Base-by-base conservation (phyloP, 208 protist species). In the Sergeia podlipaevii region DNA sequence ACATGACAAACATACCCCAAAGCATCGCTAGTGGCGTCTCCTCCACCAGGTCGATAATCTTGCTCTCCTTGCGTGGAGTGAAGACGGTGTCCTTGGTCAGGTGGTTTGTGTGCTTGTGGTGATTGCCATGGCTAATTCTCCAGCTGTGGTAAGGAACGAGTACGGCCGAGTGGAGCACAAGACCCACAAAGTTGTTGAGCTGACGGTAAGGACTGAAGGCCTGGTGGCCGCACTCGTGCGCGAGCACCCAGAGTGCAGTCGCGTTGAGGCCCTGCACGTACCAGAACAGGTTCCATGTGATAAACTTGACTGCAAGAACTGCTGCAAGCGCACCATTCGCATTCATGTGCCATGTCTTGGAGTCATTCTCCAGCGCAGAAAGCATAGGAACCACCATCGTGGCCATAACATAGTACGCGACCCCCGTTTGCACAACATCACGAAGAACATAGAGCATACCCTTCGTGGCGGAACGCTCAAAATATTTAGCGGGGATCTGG, bases 61-160 rank as follows among this genome's bases (percentile, higher is more conserved):
- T 74, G 44, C 54, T 64, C 52, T 80, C 56, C 63, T 81, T 84
- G 17, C 53, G 45, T 23, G 88, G 88, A 13, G 93, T 69, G 65
- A 94, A 96, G 13, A 91, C 80, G 37, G 83, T 91, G 58, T 96
- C 93, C 54, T 94, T 89, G 6, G 70, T 86, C 41, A 98, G 75
- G 75, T 97, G 78, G 70, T 96, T 96, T 17, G 96, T 97, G 83
- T 95, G 79, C 43, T 92, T 84, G 86, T 98, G 96, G 65, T 98
- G 96, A 41, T 80, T 91, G 42, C 78, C 77, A 64, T 98, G 96
- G 24, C 77, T 89, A 56, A 90, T 84, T 60, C 89, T 75, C 96
- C 96, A 98, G 57, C 85, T 83, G 76, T 90, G 89, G 77, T 96
- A 98, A 15, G 95, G 92, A 3, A 96, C 87, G 15, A 97, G 80